These are phyloP conservation scores for Erodium texanum DNA, from an alignment of 441 rosid species.

Conservation along the genomic window DNA sequence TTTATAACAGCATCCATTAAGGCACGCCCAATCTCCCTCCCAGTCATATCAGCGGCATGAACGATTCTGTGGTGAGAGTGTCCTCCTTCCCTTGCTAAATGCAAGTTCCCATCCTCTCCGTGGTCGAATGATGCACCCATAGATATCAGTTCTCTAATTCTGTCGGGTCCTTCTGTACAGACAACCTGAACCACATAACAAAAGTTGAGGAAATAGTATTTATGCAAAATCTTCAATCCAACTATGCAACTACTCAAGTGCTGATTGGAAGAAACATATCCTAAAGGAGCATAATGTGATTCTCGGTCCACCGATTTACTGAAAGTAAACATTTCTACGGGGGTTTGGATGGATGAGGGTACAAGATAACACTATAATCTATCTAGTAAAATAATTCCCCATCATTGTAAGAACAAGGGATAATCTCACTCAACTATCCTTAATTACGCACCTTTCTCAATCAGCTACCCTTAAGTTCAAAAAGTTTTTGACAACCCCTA, in stretches of 20 bases:
- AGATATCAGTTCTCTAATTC: conserved; percentile 77
- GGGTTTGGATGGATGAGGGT: no score
- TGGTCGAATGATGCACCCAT: conserved; percentile 95
- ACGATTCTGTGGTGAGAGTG: conserved; percentile 91
- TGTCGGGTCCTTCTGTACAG: conserved; percentile 93
- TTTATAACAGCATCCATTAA: conserved; percentile 66
- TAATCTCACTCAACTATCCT: no score
- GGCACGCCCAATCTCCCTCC: conserved; percentile 95
- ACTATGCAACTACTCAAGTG: conserved; percentile 11
- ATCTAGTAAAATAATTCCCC: no score
- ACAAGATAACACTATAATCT: no score
- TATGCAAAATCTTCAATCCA: conserved; percentile 5
- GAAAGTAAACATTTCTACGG: no score
- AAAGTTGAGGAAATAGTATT: conserved; percentile 1
- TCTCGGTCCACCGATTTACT: neutral
- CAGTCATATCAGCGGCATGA: conserved; percentile 98
- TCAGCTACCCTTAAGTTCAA: no score
- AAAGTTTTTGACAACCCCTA: no score
- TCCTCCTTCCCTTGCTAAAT: conserved; percentile 94
- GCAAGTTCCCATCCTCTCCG: conserved; percentile 91
- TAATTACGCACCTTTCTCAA: no score
- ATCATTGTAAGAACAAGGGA: no score
- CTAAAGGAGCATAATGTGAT: neutral
- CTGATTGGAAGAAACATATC: neutral
- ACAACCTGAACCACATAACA: conserved; percentile 48